Evolutionary conservation across 2,329 filamentous ascomycete genomes (phyloP).

Genomic region (Aspergillus sp.): DNA sequence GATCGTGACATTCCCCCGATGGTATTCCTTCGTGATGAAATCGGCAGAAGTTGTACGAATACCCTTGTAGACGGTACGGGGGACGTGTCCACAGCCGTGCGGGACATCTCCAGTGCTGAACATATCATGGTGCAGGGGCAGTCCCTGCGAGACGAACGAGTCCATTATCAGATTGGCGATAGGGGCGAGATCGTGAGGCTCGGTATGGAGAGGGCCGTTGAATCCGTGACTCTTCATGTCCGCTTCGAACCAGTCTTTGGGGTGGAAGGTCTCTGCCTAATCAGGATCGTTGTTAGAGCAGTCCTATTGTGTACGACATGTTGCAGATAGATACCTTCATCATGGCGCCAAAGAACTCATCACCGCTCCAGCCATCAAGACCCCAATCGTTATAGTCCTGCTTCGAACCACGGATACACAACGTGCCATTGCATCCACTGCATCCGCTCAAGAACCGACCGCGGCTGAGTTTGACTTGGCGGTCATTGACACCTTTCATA

Average conservation of each 20-base stretch:
- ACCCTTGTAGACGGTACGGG: slow-evolving; percentile 53
- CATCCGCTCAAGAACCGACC: slow-evolving; percentile 44
- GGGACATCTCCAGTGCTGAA: slow-evolving; percentile 53
- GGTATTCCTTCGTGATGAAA: slow-evolving; percentile 47
- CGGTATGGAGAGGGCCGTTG: slow-evolving; percentile 53
- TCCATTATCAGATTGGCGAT: slow-evolving; percentile 56
- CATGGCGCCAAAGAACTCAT: slow-evolving; percentile 58
- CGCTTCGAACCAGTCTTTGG: slow-evolving; percentile 57
- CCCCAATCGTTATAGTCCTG: slow-evolving; percentile 56
- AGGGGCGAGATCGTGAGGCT: slow-evolving; percentile 58
- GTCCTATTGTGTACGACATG: background rate
- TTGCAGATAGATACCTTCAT: slow-evolving; percentile 42
- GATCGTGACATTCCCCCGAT: slow-evolving; percentile 48
- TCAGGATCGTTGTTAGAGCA: background rate
- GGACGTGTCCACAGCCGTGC: slow-evolving; percentile 56
- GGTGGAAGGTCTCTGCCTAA: slow-evolving; percentile 57
- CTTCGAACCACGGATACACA: slow-evolving; percentile 42
- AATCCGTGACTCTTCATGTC: slow-evolving; percentile 49
- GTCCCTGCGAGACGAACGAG: slow-evolving; percentile 54
- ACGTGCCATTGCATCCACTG: slow-evolving; percentile 44
- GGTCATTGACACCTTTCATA: slow-evolving; percentile 39
- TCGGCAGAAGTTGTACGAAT: slow-evolving; percentile 54
- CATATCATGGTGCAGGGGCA: slow-evolving; percentile 59
- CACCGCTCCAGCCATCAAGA: slow-evolving; percentile 53
- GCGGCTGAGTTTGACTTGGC: slow-evolving; percentile 42